Base-by-base conservation (phyloP, 805 yeast genomes). In the Priceomyces carsonii region DNA sequence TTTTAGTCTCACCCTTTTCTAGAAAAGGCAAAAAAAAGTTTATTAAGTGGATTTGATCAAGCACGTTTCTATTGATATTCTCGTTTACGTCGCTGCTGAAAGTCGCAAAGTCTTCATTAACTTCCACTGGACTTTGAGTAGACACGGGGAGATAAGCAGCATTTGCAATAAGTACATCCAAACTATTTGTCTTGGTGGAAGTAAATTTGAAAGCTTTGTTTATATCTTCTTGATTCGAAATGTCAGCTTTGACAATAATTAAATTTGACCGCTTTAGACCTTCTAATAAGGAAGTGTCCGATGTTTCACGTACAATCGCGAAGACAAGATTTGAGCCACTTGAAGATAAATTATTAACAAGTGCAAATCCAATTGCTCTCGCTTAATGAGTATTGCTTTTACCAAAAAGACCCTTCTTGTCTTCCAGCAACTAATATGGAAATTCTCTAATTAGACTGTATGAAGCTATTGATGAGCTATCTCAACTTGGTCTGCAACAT, bases 21-120 rank as follows among this genome's bases (percentile, higher is more conserved):
- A 36, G 23, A n/a, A 36, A 27, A n/a, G 39, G 35, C 4, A 36
- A 6, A 14, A 36, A 36, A 5, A 18, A 30, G 10, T 17, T 32
- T 9, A 34, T 27, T 12, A 26, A 19, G 14, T 25, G 26, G 24
- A 35, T 10, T 30, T 35, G 39, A 13, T n/a, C 31, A 30, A 23
- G 29, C 17, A 15, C 30, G 30, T 28, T 31, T 9, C 9, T 13
- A 10, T 18, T 8, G 10, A 37, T 20, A 16, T 5, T 12, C n/a
- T 32, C 17, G 8, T 26, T 23, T 12, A 33, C 13, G 9, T 19
- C 23, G 9, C n/a, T 32, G 8, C 10, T 21, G 10, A 21, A 21
- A 21, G 24, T 10, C 24, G 8, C 24, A 21, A 21, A 21, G 10
- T 21, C 10, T 10, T 21, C 24, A n/a, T n/a, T n/a, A 21, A 21